These are phyloP conservation scores for Skeletonema marinoi DNA, from an alignment of 108 stramenopile genomes.

Conservation along the genomic window DNA sequence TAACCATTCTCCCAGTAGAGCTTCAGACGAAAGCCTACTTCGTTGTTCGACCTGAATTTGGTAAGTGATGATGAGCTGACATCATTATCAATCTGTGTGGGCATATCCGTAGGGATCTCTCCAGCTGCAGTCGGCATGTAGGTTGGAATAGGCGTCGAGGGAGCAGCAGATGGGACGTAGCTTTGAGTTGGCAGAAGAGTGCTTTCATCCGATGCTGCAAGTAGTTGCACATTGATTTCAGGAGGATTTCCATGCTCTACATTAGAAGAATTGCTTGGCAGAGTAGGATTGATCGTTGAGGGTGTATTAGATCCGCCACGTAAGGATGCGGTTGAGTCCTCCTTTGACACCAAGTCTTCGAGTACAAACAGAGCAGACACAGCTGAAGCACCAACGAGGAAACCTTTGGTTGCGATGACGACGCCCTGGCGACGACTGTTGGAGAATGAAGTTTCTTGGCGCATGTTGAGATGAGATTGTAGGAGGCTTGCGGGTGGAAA, in stretches of 20 bases:
- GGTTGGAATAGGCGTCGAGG: neutral
- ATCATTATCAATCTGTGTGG: neutral
- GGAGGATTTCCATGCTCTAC: neutral
- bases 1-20: conserved; percentile 17
- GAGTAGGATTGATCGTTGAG: neutral
- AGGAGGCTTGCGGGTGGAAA: neutral
- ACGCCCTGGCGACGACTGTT: neutral
- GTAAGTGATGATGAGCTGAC: neutral
- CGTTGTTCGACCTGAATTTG: neutral
- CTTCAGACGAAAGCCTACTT: conserved; percentile 21
- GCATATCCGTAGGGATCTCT: neutral
- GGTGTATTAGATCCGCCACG: neutral
- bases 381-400: neutral
- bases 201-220: neutral
- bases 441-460: neutral
- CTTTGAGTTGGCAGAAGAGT: neutral
- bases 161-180: neutral
- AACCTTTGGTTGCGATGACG: neutral
- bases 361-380: neutral
- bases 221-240: neutral
- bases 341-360: neutral
- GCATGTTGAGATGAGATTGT: neutral
- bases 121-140: neutral
- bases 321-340: neutral
- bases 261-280: neutral